Conservation (phyloP, 1,284 basidiomycete genomes). For the Phlebopus sp. region DNA sequence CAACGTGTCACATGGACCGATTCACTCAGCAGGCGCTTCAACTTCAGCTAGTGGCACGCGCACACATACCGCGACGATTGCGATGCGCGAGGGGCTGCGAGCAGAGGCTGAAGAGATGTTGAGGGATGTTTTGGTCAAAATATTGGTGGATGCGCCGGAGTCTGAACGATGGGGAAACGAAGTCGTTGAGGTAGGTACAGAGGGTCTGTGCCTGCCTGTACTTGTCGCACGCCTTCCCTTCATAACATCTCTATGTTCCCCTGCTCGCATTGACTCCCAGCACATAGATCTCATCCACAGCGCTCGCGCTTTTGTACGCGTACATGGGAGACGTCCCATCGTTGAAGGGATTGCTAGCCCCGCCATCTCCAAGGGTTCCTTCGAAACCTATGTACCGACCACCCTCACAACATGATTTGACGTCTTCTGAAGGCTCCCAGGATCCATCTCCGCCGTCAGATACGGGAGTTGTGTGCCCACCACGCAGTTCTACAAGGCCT, state of each 20-base stretch:
- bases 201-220: not conserved
- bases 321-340: slow-evolving; percentile 21
- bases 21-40: not conserved
- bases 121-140: slow-evolving; percentile 46
- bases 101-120: slow-evolving; percentile 69
- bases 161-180: slow-evolving; percentile 23
- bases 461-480: slow-evolving; percentile 1
- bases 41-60: slow-evolving; percentile 46
- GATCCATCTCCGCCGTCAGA: slow-evolving; percentile 7
- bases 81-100: slow-evolving; percentile 58
- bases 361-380: slow-evolving; percentile 5
- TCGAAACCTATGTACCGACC: slow-evolving; percentile 21
- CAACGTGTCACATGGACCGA: slow-evolving; percentile 4
- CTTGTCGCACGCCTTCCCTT: not conserved
- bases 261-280: slow-evolving; percentile 9
- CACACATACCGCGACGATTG: slow-evolving; percentile 63
- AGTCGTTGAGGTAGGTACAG: slow-evolving; percentile 27
- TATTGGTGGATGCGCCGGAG: slow-evolving; percentile 34
- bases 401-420: not conserved
- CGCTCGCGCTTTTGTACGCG: slow-evolving; percentile 30
- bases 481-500: not conserved
- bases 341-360: slow-evolving; percentile 21
- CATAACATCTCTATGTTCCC: not conserved
- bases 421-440: not conserved
- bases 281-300: slow-evolving; percentile 29